These are phyloP conservation scores for Phyllosticta ampelicida DNA, from an alignment of 2,329 filamentous ascomycete species.

Conservation along the genomic window DNA sequence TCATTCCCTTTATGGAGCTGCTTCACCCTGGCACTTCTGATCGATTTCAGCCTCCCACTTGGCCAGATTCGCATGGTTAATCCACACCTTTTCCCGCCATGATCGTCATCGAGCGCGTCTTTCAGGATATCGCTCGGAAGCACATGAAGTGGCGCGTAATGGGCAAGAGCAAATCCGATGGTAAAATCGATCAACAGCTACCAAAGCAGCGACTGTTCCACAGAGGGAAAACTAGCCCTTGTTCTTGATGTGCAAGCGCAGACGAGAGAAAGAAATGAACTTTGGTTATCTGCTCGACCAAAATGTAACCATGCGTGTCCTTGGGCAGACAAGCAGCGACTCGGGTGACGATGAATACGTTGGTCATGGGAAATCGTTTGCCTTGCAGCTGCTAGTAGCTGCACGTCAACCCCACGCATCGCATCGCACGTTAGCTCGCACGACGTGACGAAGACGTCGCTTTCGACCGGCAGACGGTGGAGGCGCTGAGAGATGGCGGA, in stretches of 20 bases:
- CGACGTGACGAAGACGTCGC: neutral
- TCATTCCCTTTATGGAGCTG: neutral
- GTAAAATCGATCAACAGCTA: neutral
- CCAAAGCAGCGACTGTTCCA: neutral
- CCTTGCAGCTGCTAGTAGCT: neutral
- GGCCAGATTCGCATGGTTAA: neutral
- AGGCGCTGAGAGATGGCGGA: neutral
- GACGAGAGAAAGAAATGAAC: neutral
- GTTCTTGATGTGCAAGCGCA: neutral
- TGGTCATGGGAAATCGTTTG: neutral
- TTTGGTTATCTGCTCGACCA: neutral
- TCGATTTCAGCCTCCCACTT: neutral
- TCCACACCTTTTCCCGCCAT: neutral
- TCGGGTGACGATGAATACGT: neutral
- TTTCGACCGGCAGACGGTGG: neutral
- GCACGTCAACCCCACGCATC: neutral
- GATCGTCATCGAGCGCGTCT: neutral
- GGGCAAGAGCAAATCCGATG: neutral
- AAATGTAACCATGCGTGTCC: neutral
- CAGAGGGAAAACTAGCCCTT: neutral
- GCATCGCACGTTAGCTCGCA: neutral
- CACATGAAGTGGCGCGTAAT: neutral
- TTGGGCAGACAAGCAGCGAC: neutral
- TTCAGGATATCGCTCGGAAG: neutral
- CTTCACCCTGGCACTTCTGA: neutral